Percentiles rank a stretch among this genome's conserved stretches.
These are phyloP conservation scores for Neonectria coccinea DNA, from an alignment of 2,329 filamentous ascomycete genomes.

Conservation along the genomic window DNA sequence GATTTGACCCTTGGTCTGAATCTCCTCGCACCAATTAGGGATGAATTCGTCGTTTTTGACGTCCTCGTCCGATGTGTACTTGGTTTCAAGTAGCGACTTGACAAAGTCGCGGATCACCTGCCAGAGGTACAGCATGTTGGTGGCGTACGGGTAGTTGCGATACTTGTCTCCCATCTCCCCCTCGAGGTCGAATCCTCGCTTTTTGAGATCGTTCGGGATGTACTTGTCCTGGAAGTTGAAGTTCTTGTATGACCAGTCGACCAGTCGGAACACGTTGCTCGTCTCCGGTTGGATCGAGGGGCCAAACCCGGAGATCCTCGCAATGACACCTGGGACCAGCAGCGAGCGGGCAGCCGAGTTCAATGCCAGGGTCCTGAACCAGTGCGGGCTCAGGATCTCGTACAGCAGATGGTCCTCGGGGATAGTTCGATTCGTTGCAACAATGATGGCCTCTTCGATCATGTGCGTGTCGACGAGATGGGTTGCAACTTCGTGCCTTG, in stretches of 20 bases:
- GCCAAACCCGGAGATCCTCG: conserved; percentile 26
- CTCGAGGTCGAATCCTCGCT: conserved; percentile 32
- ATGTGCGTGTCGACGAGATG: conserved; percentile 37
- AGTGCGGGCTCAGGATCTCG: conserved; percentile 32
- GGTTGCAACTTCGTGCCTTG: conserved; percentile 31
- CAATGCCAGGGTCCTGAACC: conserved; percentile 33
- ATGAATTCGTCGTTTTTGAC: conserved; percentile 14
- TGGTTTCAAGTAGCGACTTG: conserved; percentile 22
- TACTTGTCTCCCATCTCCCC: conserved; percentile 27
- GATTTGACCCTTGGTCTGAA: conserved; percentile 26
- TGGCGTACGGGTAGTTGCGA: conserved; percentile 35
- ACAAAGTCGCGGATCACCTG: conserved; percentile 28
- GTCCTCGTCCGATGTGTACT: conserved; percentile 18
- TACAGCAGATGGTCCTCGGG: conserved; percentile 30
- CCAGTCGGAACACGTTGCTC: conserved; percentile 5
- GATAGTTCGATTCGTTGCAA: conserved; percentile 32
- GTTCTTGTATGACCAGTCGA: conserved; percentile 31
- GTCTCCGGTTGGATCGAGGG: not conserved
- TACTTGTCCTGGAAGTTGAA: conserved; percentile 38
- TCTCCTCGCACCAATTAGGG: conserved; percentile 27
- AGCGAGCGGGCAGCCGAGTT: conserved; percentile 23
- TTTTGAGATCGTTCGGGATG: conserved; percentile 38
- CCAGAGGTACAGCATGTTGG: conserved; percentile 23
- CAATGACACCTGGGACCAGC: conserved; percentile 27
- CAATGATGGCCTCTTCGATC: conserved; percentile 36